Evolutionary conservation across 192 early-diverging fungal genomes (phyloP), one percentile per base, ranked within the genome.

Genomic region (Coemansia sp.): DNA sequence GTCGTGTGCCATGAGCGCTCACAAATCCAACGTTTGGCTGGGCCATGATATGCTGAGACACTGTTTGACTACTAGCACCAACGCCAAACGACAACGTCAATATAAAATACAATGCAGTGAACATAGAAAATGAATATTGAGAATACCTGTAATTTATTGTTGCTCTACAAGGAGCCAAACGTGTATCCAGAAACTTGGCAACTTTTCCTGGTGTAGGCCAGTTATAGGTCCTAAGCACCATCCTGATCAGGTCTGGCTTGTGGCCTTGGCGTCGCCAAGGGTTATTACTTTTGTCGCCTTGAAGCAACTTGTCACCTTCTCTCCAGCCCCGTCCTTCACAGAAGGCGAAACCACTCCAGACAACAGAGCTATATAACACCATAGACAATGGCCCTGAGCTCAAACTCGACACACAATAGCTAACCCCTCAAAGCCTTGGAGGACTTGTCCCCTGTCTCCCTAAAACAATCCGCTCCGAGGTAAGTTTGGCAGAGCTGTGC

Each of bases 1-100:
- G 87, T 1, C 67, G 47, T 1, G 79, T 75, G 11, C 82, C 86
- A 13, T 57, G 55, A 24, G 87, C 85, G 1, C 69, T 64, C 7
- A 90, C 81, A 67, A 87, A 89, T 22, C n/a, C 38, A 10, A 33
- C 15, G 9, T 3, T 22, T 22, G 66, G 5, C 38, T 7, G 7
- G 15, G 40, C 7, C 54, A 42, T 60, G 12, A 43, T 52, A 59
- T 33, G 55, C 36, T 59, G 24, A 24, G n/a, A 34, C 33, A 57
- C 24, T 11, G 8, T 1, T 7, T 10, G 22, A 5, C 8, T 68
- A 6, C 7, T 49, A 40, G 52, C 43, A 2, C 18, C 3, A 18
- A 49, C 18, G 16, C 27, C 54, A 38, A 27, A 13, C 51, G 12
- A 29, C 11, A 57, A 24, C 54, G 24, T 27, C 24, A 15, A 27